These are phyloP conservation scores for Tubosaeta sp. DNA, from an alignment of 768 basidiomycete genomes.

Conservation along the genomic window DNA sequence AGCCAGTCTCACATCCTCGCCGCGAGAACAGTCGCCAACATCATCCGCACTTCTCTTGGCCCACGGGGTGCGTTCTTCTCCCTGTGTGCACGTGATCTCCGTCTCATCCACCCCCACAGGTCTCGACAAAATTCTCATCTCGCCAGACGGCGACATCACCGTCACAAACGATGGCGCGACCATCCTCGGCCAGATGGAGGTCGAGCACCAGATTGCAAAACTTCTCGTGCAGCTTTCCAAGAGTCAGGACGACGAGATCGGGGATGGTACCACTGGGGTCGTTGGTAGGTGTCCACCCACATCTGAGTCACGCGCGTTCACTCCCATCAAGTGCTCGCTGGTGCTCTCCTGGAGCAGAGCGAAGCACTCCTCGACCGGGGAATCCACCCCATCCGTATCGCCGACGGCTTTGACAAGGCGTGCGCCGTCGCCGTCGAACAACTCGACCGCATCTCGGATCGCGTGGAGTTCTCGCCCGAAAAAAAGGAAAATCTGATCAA, in stretches of 20 bases:
- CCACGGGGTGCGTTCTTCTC: slow-evolving; percentile 67
- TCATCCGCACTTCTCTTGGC: slow-evolving; percentile 91
- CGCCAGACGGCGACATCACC: slow-evolving; percentile 97
- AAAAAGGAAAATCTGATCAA: slow-evolving; percentile 88
- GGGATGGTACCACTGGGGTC: slow-evolving; percentile 98
- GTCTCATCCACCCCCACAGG: slow-evolving; percentile 43
- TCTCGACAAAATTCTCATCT: slow-evolving; percentile 91
- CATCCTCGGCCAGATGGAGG: slow-evolving; percentile 97
- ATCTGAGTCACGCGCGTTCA: slow-evolving; percentile 2
- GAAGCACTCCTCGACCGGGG: slow-evolving; percentile 97
- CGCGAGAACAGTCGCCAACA: slow-evolving; percentile 89
- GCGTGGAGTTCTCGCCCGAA: slow-evolving; percentile 75
- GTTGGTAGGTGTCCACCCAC: slow-evolving; percentile 65
- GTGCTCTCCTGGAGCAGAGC: slow-evolving; percentile 92
- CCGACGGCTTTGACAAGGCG: slow-evolving; percentile 96
- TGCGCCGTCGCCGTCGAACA: slow-evolving; percentile 88
- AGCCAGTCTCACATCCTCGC: slow-evolving; percentile 90
- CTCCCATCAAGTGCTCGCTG: slow-evolving; percentile 78
- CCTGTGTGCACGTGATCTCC: slow-evolving; percentile 7
- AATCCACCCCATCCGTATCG: slow-evolving; percentile 97
- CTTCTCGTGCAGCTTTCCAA: slow-evolving; percentile 94
- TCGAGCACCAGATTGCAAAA: slow-evolving; percentile 98
- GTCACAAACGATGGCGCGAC: slow-evolving; percentile 99
- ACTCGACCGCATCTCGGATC: slow-evolving; percentile 87
- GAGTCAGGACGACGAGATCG: slow-evolving; percentile 99